phyloP scores from a whole-genome alignment of 192 early-diverging fungal species.

The Thoreauomyces humboldtii region DNA sequence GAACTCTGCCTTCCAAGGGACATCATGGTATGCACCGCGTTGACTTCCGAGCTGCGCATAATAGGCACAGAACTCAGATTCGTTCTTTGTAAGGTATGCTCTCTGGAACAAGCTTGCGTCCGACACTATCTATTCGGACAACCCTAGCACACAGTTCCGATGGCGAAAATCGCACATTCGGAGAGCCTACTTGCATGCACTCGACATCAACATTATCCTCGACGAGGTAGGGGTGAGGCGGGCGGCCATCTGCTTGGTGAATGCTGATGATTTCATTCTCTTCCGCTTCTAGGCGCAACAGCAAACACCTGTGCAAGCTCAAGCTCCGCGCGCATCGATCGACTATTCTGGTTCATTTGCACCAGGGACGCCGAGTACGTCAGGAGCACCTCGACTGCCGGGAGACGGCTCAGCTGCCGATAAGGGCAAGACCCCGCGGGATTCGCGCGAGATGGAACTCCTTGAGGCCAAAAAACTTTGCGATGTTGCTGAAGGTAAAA shows the following conservation, averaged over 20 bases:
- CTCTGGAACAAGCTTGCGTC: slow-evolving; percentile 26
- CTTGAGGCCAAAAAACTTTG: slow-evolving; percentile 44
- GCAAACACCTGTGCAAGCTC: background rate
- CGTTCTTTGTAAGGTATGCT: slow-evolving; percentile 35
- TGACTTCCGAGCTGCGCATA: no score
- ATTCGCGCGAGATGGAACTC: slow-evolving; percentile 41
- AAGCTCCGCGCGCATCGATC: background rate
- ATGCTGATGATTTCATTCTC: no score
- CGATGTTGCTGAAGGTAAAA: slow-evolving; percentile 45
- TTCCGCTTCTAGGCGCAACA: background rate
- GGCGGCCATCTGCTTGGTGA: no score
- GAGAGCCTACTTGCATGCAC: slow-evolving; percentile 32
- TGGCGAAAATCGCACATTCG: slow-evolving; percentile 45
- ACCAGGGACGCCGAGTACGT: background rate
- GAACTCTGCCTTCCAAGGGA: no score
- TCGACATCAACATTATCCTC: slow-evolving; percentile 25
- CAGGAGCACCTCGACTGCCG: background rate
- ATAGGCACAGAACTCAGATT: no score
- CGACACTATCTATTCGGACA: slow-evolving; percentile 39
- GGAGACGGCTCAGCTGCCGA: background rate
- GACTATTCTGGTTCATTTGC: background rate
- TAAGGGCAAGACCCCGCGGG: slow-evolving; percentile 21
- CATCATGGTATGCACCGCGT: no score
- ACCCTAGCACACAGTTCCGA: slow-evolving; percentile 33
- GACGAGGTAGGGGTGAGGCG: slow-evolving; percentile 39